Evolutionary conservation across 2,329 filamentous ascomycete species (phyloP), one percentile per base, ranked within the genome.

Genomic region (Elsinoe ampelina): DNA sequence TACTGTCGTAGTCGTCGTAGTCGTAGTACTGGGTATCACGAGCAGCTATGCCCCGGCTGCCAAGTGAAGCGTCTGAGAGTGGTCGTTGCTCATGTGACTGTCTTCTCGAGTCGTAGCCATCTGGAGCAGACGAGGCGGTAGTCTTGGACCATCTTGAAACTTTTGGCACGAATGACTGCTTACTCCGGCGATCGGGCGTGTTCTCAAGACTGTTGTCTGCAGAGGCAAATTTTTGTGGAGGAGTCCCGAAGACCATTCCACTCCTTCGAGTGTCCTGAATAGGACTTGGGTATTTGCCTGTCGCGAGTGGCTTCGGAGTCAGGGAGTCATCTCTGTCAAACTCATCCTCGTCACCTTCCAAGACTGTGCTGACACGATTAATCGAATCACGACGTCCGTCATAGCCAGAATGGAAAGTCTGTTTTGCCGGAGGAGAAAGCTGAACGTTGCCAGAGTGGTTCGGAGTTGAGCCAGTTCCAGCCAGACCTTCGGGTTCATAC

Each of bases 81-180:
- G 84, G 72, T 75, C 85, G 70, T 77, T 83, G 72, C 59, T 60
- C 75, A 84, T 73, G 48, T 77, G 77, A 43, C 76, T 77, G 64
- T 83, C 88, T 64, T 81, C 82, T 39, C 86, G 69, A 34, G 15
- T 66, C 82, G 69, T 91, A 86, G 39, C 85, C 86, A 63, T 86
- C 86, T 43, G 88, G 85, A 42, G 90, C 83, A 59, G 89, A 95
- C 0, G 90, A 95, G 3, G 91, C 82, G 0, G 93, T 98, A 1
- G 92, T 97, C 73, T 95, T 93, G 0, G 92, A 97, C 93, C 93
- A 98, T 42, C 93, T 83, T 5, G 93, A 97, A 61, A 95, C 91
- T 75, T 95, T 96, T 20, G 91, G 90, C 67, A 81, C 86, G 1
- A 89, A 92, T 70, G 95, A 95, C 74, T 95, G 87, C 74, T 95